Evolutionary conservation across 805 yeast species (phyloP).

Genomic region (Metschnikowia shivogae): DNA sequence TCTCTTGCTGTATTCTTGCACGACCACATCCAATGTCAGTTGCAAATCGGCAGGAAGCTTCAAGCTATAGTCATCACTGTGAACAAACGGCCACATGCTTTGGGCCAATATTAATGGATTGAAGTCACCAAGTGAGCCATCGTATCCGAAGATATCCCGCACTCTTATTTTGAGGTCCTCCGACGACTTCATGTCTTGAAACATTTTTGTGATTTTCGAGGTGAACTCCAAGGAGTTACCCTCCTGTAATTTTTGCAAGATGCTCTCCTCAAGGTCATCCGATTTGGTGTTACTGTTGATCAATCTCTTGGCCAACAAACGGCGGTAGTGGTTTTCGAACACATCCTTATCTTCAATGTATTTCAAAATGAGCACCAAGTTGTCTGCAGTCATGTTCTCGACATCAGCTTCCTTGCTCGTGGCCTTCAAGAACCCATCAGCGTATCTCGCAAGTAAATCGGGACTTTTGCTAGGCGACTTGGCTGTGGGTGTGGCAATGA

Average conservation of each 20-base stretch:
- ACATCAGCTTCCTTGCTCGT: constrained; percentile 65
- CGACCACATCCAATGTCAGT: constrained; percentile 62
- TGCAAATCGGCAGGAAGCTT: constrained; percentile 66
- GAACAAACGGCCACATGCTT: constrained; percentile 80
- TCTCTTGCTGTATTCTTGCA: constrained; percentile 62
- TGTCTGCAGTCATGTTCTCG: constrained; percentile 75
- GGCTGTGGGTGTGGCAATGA: constrained; percentile 66
- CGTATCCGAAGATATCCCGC: constrained; percentile 39
- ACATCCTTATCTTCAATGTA: constrained; percentile 92
- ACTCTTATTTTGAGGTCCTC: constrained; percentile 64
- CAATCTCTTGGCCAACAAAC: constrained; percentile 82
- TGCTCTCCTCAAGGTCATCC: constrained; percentile 78
- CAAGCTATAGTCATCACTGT: constrained; percentile 35
- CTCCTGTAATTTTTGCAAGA: constrained; percentile 80
- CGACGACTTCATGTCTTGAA: constrained; percentile 85
- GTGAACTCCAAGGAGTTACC: constrained; percentile 92
- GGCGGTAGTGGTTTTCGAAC: constrained; percentile 88
- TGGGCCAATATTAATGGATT: constrained; percentile 79
- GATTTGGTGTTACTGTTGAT: constrained; percentile 83
- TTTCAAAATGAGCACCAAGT: constrained; percentile 80
- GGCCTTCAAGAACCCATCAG: constrained; percentile 78
- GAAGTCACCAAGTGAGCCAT: constrained; percentile 37
- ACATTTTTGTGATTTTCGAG: constrained; percentile 91
- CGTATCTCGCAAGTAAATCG: constrained; percentile 83
- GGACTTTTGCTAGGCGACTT: constrained; percentile 76